phyloP scores from a whole-genome alignment of 2,329 filamentous ascomycete genomes.

The Paramyrothecium roridum region DNA sequence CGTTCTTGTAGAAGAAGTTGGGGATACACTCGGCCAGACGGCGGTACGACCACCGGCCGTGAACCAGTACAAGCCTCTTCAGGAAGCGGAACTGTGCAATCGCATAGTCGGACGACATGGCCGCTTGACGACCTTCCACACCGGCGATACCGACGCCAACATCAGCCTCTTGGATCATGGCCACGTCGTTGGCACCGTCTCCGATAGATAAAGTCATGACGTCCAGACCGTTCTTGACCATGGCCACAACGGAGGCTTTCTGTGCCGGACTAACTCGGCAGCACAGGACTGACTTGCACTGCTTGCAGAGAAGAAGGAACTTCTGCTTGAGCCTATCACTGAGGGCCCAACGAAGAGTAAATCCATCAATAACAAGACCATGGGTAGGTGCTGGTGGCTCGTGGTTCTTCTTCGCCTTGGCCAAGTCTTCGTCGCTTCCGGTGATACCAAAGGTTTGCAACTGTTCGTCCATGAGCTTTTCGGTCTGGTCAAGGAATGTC shows the following conservation, averaged over 20 bases:
- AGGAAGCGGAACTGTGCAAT: conserved; percentile 93
- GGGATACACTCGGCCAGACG: conserved; percentile 89
- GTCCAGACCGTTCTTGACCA: conserved; percentile 93
- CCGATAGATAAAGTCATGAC: conserved; percentile 95
- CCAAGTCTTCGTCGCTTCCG: conserved; percentile 82
- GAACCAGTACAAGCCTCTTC: conserved; percentile 79
- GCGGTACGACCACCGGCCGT: conserved; percentile 95
- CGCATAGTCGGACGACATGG: conserved; percentile 94
- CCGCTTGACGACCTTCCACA: conserved; percentile 86
- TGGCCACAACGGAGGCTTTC: conserved; percentile 92
- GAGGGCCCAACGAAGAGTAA: conserved; percentile 84
- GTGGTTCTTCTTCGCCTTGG: conserved; percentile 75
- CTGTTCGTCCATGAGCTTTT: conserved; percentile 71
- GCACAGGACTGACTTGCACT: conserved; percentile 94
- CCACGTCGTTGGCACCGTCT: conserved; percentile 92
- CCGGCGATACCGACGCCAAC: conserved; percentile 96
- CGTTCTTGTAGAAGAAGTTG: conserved; percentile 99
- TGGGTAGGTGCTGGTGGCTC: conserved; percentile 84
- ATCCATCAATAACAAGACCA: conserved; percentile 91
- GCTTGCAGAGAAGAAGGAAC: conserved; percentile 92
- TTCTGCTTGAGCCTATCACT: conserved; percentile 82
- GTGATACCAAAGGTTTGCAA: conserved; percentile 72
- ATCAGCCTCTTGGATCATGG: conserved; percentile 96
- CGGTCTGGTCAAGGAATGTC: conserved; percentile 53
- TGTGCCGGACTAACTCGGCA: conserved; percentile 96